Evolutionary conservation across 108 stramenopile species (phyloP), one percentile per base, ranked within the genome.

Genomic region (Cyclotella distinguenda): DNA sequence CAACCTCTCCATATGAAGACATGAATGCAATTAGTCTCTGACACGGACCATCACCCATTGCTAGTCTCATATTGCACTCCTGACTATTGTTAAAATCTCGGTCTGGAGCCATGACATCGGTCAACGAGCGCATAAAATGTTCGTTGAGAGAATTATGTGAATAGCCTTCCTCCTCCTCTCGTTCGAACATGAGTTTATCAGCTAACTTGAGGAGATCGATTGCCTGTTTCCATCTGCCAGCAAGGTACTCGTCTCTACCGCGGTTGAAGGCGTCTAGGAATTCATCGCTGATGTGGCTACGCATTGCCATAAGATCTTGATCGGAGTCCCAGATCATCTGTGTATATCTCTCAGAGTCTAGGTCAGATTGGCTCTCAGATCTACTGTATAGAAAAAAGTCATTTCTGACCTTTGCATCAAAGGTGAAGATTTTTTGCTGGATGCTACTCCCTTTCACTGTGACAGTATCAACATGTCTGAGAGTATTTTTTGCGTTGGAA

Each of bases 401-500:
- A 18, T 78, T 83, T 32, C 79, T 65, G n/a, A 80, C 72, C 18
- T 88, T 79, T n/a, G 85, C 83, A 60, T 96, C 95, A 52, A 85
- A 97, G 7, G 95, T 94, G 65, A 82, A 93, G 33, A 96, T 92
- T 33, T 88, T 85, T 53, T 89, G 89, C 39, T 82, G 81, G n/a
- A 85, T 60, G 28, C 79, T 84, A 62, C 86, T 86, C 10, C 97
- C 97, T 79, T 98, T 98, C 21, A 96, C 93, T 30, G 85, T 88
- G 0, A 98, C 93, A 25, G 90, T 90, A 65, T 98, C 97, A 26
- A 98, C 42, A 49, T 90, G 91, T 10, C 97, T 84, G 16, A 93
- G 81, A 23, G 84, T 82, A 8, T 43, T 54, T 64, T 81, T 60
- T 7, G 90, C 91, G 21, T 66, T 60, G 12, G 65, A 34, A 0